These are phyloP conservation scores for Rhizopogon vinicolor DNA, from an alignment of 768 basidiomycete genomes.

Conservation along the genomic window DNA sequence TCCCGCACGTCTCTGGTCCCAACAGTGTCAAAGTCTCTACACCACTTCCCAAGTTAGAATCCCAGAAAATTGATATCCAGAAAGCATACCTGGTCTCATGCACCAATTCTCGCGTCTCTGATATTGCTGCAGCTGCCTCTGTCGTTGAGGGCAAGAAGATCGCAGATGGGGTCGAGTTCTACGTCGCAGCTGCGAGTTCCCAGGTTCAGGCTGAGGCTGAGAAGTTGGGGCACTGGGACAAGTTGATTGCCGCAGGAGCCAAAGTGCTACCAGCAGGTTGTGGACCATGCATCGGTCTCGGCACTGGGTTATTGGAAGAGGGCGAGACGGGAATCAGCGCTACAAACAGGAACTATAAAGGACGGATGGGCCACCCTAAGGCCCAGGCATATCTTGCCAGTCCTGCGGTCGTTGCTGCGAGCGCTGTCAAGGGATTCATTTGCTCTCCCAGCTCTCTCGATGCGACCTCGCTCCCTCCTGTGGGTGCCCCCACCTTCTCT, in stretches of 20 bases:
- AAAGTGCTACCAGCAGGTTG: conserved; percentile 93
- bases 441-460: conserved; percentile 74
- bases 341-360: conserved; percentile 98
- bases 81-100: conserved; percentile 99
- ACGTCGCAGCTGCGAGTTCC: conserved; percentile 93
- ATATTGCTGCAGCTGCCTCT: conserved; percentile 88
- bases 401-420: conserved; percentile 96
- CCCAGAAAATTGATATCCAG: conserved; percentile 73
- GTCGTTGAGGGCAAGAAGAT: conserved; percentile 80
- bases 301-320: conserved; percentile 88
- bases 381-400: conserved; percentile 95
- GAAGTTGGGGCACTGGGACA: conserved; percentile 80
- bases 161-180: conserved; percentile 90
- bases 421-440: conserved; percentile 89
- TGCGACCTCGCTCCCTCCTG: conserved; percentile 41
- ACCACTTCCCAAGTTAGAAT: conserved; percentile 79
- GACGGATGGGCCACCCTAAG: conserved; percentile 94
- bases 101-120: conserved; percentile 95
- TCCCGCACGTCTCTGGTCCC: conserved; percentile 94
- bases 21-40: conserved; percentile 98
- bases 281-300: conserved; percentile 97
- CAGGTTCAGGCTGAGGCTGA: conserved; percentile 91
- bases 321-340: conserved; percentile 96
- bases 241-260: conserved; percentile 83
- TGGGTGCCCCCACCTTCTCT: conserved; percentile 54